Conservation (phyloP, 202 grass and related monocot genomes). For the Zizania palustris region DNA sequence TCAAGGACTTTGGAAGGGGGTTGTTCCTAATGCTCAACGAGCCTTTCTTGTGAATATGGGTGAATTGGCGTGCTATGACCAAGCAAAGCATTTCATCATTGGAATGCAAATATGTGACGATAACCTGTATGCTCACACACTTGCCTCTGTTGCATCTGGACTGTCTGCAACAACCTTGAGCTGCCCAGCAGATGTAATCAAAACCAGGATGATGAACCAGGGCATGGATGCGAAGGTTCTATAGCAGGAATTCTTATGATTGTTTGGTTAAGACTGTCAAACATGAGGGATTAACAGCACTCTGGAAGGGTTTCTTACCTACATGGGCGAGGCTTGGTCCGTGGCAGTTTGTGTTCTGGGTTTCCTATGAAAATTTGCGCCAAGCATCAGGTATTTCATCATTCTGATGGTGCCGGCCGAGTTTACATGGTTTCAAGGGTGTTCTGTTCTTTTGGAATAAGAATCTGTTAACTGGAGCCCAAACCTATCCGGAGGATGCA, state of each 20-base stretch:
- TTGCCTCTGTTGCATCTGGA: constrained; percentile 72
- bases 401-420: constrained; percentile 51
- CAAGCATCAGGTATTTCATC: constrained; percentile 69
- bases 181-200: constrained; percentile 79
- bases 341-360: constrained; percentile 95
- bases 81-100: constrained; percentile 76
- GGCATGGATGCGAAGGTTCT: constrained; percentile 38
- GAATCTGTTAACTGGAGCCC: not conserved
- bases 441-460: not conserved
- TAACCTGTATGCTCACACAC: constrained; percentile 68
- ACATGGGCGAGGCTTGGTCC: constrained; percentile 92
- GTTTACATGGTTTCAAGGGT: constrained; percentile 24
- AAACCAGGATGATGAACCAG: constrained; percentile 94
- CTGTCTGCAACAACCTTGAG: constrained; percentile 64
- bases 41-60: constrained; percentile 95
- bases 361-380: constrained; percentile 79
- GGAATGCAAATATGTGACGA: constrained; percentile 59
- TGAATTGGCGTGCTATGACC: constrained; percentile 80
- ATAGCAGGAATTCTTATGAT: constrained; percentile 80
- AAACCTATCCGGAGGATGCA: not conserved
- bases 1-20: constrained; percentile 65
- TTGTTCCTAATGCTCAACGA: constrained; percentile 73
- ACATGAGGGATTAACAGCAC: constrained; percentile 53
- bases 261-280: constrained; percentile 76
- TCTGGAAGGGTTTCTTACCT: constrained; percentile 89